Evolutionary conservation across 371 early-diverging fungal species (phyloP), one percentile per base, ranked within the genome.

Genomic region (Lichtheimia ornata): DNA sequence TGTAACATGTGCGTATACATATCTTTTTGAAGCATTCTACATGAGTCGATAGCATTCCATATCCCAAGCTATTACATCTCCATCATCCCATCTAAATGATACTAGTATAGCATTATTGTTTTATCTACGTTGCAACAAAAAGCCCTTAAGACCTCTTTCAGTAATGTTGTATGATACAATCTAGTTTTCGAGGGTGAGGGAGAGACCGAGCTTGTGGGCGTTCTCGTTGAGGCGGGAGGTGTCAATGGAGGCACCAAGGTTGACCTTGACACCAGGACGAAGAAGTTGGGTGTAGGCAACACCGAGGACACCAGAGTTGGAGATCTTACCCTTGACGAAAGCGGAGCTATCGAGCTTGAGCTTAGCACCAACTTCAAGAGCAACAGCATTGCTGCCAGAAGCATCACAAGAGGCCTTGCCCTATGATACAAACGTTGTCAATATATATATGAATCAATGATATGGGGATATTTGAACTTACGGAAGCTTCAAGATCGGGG

Each of bases 301-400:
- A 65, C 97, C 97, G 61, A 98, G 81, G 43, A 88, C 88, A 78
- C 98, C 99, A 61, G 84, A 70, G 83, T 95, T 96, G 86, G 95
- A 88, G 73, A 98, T 87, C 92, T 97, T 97, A 72, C 95, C 93
- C 92, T 97, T 98, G 68, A 96, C 85, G 66, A 91, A 94, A 58
- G 97, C 88, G 71, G 87, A 85, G 65, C 79, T 76, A 83, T 97
- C 97, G 62, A 98, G 83, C 71, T 82, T 76, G 79, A 93, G 90
- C 87, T 96, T 97, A 81, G 96, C 88, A 75, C 96, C 99, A 66
- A 97, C 90, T 82, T 98, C 99, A 56, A 96, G 86, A 64, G 88
- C 84, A 66, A 96, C 96, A 47, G 81, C 76, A 60, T 76, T 83
- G 69, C 79, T 81, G 66, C 86, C 82, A 72, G 91, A 76, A 73